These are phyloP conservation scores for Colletotrichum caudatum DNA, from an alignment of 2,329 filamentous ascomycete species.

Conservation along the genomic window DNA sequence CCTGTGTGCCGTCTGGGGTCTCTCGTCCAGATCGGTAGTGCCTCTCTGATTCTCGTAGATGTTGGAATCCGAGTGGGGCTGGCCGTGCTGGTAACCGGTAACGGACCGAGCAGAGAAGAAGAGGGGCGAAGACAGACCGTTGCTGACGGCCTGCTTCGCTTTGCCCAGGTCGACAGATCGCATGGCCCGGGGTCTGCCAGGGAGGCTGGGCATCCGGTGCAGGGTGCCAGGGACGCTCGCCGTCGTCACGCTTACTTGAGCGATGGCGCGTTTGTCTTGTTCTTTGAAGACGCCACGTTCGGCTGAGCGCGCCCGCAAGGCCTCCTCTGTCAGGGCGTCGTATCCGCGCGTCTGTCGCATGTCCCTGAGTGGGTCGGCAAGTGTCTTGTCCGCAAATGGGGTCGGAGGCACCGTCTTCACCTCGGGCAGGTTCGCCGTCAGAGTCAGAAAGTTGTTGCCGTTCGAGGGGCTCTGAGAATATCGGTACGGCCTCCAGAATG, in stretches of 20 bases:
- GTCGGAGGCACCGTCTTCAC: constrained; percentile 49
- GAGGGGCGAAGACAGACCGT: constrained; percentile 52
- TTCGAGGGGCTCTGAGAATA: constrained; percentile 61
- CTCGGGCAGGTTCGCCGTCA: constrained; percentile 49
- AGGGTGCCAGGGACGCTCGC: constrained; percentile 71
- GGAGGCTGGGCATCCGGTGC: constrained; percentile 52
- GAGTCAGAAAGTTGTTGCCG: constrained; percentile 58
- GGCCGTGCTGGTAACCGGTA: constrained; percentile 57
- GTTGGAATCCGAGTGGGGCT: constrained; percentile 60
- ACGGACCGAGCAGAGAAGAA: constrained; percentile 55
- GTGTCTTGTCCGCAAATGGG: constrained; percentile 51
- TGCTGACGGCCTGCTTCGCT: constrained; percentile 46
- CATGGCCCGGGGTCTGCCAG: constrained; percentile 56
- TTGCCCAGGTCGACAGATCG: constrained; percentile 57
- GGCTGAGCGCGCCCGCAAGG: constrained; percentile 70
- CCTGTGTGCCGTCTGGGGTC: constrained; percentile 63
- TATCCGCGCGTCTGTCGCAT: constrained; percentile 58
- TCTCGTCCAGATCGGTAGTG: constrained; percentile 54
- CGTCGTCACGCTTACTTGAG: constrained; percentile 73
- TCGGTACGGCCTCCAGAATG: constrained; percentile 48
- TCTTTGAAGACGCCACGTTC: constrained; percentile 71
- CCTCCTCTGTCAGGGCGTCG: constrained; percentile 56
- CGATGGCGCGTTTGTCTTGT: constrained; percentile 72
- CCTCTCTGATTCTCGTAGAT: constrained; percentile 54
- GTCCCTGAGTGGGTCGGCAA: constrained; percentile 58